phyloP scores from a whole-genome alignment of 306 rosid genomes.

The Cucumis melo region DNA sequence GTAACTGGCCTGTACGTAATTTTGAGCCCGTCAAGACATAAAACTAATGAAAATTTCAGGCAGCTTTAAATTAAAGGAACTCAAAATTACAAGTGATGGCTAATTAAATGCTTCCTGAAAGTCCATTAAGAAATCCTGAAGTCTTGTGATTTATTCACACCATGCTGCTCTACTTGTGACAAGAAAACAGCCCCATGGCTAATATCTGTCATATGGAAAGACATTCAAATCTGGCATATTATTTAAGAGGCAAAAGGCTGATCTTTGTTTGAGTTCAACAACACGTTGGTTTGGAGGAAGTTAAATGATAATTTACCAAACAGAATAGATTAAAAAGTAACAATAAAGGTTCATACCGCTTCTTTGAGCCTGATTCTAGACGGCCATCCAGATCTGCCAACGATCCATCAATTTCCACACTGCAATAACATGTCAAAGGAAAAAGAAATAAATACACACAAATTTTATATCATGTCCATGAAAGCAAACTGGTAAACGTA shows the following conservation, averaged over 20 bases:
- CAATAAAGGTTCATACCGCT: slow-evolving; percentile 34
- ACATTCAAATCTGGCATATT: not conserved
- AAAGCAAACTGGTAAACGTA: not conserved
- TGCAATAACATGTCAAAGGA: slow-evolving; percentile 17
- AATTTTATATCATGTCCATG: slow-evolving; percentile 1
- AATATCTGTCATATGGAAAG: not conserved
- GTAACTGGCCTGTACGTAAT: not conserved
- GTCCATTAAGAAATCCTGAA: not conserved
- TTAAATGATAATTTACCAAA: not conserved
- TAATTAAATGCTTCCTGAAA: not conserved
- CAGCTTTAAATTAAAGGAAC: not conserved
- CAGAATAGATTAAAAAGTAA: not conserved
- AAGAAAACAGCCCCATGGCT: not conserved
- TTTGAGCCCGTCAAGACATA: not conserved
- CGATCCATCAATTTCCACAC: slow-evolving; percentile 63
- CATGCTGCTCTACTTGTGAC: not conserved
- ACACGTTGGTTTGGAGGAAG: too few relatives aligned
- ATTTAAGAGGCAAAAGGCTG: not conserved
- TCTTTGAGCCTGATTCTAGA: slow-evolving; percentile 60
- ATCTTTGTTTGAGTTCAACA: not conserved
- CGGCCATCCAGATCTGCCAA: slow-evolving; percentile 55
- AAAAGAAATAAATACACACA: slow-evolving; percentile 2
- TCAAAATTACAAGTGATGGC: not conserved
- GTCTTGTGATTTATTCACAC: not conserved
- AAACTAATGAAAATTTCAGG: not conserved